Conservation (phyloP, 805 yeast species). For the Candida argentea region DNA sequence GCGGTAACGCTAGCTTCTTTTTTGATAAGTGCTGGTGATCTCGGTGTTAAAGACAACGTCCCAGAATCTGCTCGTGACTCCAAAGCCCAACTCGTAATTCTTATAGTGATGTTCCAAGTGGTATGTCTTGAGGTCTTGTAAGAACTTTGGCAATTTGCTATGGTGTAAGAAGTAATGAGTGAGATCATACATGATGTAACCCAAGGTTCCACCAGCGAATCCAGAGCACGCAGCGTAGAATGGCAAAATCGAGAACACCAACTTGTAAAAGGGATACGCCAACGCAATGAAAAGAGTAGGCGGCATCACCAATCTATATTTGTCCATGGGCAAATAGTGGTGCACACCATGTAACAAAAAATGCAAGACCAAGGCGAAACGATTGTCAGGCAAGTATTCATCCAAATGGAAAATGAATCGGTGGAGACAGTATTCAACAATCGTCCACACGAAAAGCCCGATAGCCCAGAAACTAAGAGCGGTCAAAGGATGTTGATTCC, state of each 20-base stretch:
- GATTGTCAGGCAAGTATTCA: conserved; percentile 72
- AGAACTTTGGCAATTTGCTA: conserved; percentile 62
- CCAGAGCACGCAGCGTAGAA: conserved; percentile 81
- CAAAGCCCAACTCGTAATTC: conserved; percentile 93
- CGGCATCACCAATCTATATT: conserved; percentile 87
- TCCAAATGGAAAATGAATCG: conserved; percentile 93
- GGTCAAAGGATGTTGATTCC: conserved; percentile 32
- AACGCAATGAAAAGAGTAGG: conserved; percentile 72
- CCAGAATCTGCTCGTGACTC: conserved; percentile 93
- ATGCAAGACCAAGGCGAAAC: conserved; percentile 66
- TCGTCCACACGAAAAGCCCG: conserved; percentile 91
- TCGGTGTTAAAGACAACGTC: conserved; percentile 84
- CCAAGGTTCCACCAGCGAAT: conserved; percentile 92
- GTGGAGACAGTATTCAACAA: conserved; percentile 80
- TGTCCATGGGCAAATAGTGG: conserved; percentile 97
- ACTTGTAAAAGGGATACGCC: conserved; percentile 69
- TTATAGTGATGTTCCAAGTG: conserved; percentile 97
- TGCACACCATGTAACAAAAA: conserved; percentile 93
- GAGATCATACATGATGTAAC: conserved; percentile 84
- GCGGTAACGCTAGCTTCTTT: conserved; percentile 19
- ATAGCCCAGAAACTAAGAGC: conserved; percentile 53
- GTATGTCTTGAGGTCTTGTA: conserved; percentile 75
- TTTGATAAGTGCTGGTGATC: conserved; percentile 42
- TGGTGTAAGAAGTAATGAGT: conserved; percentile 96
- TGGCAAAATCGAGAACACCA: conserved; percentile 72